Conservation (phyloP, 2,329 filamentous ascomycete species). For the Aspergillus sp. region DNA sequence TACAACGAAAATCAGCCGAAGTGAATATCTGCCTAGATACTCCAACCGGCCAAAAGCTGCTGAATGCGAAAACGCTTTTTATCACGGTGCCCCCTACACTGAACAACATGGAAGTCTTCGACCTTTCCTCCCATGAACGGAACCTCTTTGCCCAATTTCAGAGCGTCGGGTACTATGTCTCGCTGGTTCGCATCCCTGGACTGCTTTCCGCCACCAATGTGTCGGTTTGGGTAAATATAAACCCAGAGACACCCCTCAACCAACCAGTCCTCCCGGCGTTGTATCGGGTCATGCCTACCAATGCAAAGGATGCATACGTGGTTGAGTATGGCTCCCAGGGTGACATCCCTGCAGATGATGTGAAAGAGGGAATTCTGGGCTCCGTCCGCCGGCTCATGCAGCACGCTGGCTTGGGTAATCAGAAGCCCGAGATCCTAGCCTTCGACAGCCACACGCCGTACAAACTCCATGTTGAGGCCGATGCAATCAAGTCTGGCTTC, state of each 20-base stretch:
- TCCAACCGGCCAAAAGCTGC: no score
- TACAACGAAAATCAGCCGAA: no score
- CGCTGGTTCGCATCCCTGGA: conserved; percentile 13
- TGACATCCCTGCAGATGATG: conserved; percentile 1
- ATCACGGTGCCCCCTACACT: conserved; percentile 27
- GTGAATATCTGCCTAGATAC: no score
- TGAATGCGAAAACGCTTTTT: no score
- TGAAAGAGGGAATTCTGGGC: conserved; percentile 1
- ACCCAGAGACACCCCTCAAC: conserved; percentile 4
- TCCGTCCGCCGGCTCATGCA: conserved; percentile 3
- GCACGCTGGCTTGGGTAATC: not conserved
- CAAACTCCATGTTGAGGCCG: conserved; percentile 20
- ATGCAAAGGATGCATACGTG: not conserved
- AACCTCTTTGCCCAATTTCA: conserved; percentile 26
- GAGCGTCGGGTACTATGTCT: conserved; percentile 20
- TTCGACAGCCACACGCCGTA: conserved; percentile 19
- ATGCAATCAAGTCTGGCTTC: conserved; percentile 28
- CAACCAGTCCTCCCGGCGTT: conserved; percentile 7
- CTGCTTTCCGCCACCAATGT: conserved; percentile 2
- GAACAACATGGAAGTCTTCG: conserved; percentile 23
- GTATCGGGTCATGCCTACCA: conserved; percentile 4
- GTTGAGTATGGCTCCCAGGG: conserved; percentile 3
- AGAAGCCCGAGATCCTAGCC: conserved; percentile 7
- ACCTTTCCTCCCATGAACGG: conserved; percentile 23
- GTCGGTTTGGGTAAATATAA: no score